These are phyloP conservation scores for Picochlorum costavermella DNA, from an alignment of 139 green algal species.

Conservation along the genomic window DNA sequence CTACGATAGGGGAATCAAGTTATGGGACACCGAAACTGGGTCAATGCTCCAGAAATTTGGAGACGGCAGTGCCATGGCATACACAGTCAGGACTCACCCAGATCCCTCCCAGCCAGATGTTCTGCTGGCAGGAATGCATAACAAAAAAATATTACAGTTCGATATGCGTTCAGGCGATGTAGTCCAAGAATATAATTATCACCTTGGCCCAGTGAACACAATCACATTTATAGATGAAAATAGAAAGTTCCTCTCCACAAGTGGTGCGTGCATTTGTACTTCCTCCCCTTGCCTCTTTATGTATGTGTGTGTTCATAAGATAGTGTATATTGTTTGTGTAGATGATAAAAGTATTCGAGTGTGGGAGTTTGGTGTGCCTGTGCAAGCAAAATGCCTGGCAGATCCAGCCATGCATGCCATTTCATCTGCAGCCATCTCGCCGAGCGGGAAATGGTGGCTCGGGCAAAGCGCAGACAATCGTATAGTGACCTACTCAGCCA, in stretches of 20 bases:
- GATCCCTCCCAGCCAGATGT: conserved; percentile 83
- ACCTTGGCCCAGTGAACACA: conserved; percentile 92
- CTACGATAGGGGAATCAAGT: conserved; percentile 86
- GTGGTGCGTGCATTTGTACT: not conserved
- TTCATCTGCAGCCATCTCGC: conserved; percentile 60
- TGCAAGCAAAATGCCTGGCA: conserved; percentile 86
- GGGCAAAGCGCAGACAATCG: conserved; percentile 67
- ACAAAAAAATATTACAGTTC: conserved; percentile 92
- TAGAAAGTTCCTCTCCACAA: conserved; percentile 73
- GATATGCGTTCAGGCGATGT: conserved; percentile 80
- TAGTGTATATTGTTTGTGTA: not conserved
- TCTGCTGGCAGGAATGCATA: conserved; percentile 66
- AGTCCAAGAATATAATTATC: conserved; percentile 95
- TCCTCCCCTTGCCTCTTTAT: conserved; percentile 5
- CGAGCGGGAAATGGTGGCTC: conserved; percentile 65
- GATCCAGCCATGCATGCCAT: conserved; percentile 97
- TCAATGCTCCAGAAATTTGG: conserved; percentile 53
- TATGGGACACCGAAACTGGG: conserved; percentile 98
- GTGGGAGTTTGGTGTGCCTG: conserved; percentile 97
- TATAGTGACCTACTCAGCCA: conserved; percentile 84
- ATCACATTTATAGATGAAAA: conserved; percentile 95
- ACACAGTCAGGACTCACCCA: conserved; percentile 85
- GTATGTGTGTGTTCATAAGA: not conserved
- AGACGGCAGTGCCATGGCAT: conserved; percentile 62
- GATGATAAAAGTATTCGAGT: conserved; percentile 97